Base-by-base conservation (phyloP, 1,284 basidiomycete genomes). In the Ceratobasidium papillatum region DNA sequence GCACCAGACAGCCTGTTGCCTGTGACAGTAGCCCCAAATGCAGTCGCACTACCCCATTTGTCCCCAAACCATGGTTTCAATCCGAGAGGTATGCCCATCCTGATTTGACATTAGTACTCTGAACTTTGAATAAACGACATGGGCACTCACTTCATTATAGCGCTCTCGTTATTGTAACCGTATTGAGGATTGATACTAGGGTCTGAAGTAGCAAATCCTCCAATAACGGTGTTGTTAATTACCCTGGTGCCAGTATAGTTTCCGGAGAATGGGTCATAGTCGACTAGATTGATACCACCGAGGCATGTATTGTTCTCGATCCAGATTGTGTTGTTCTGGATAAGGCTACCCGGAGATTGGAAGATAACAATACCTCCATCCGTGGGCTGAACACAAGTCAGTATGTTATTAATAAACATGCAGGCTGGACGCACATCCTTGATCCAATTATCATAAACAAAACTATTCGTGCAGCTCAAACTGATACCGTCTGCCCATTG, bases 41-140 rank as follows among this genome's bases (percentile, higher is more conserved):
- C 89, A 76, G 89, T 84, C 78, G 92, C 92, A 69, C 83, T 84
- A 41, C 85, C 85, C 78, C 86, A 92, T 73, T 83, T 81, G 77
- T 87, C 82, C 1, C 89, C 90, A 77, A 93, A 94, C 93, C 93
- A 95, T 2, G 88, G 89, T 22, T 87, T 86, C 11, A 59, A 59
- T 25, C 68, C 68, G 22, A 71, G 22, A 22, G 56, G 32, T 19
- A 76, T 58, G 0, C 76, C 76, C 30, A 76, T 74, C 91, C 93
- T 93, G 81, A 94, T 4, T 91, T 89, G 3, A 88, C 89, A 80
- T 94, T 94, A 94, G 90, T 78, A 89, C 83, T 0, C 87, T 84
- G 79, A 93, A 94, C 22, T 85, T 81, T 73, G 94, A 85, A 1
- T 91, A 88, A 0, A 87, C 86, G 56, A 87, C 84, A 74, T 94